Evolutionary conservation across 352 stramenopile genomes (phyloP), one percentile per base, ranked within the genome.

Genomic region (Albugo laibachii): DNA sequence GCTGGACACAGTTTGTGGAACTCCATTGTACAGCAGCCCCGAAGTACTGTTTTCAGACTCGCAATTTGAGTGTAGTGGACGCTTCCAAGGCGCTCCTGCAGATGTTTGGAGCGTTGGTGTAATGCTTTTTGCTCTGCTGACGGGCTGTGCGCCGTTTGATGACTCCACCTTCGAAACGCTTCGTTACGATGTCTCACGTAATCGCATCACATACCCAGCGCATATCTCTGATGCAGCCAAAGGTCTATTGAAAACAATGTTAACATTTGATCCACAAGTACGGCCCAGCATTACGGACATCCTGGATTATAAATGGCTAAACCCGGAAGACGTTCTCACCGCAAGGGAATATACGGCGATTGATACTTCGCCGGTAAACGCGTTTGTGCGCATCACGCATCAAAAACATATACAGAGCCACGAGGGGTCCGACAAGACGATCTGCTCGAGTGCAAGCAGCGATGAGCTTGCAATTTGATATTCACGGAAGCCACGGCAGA

Each of bases 91-190:
- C 15, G 70, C 59, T 11, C 76, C 73, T 12, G 73, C 73, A 5
- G 76, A 88, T 38, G 70, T 88, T 15, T 85, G 76, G 76, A 83
- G 76, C 45, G 49, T 82, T 18, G 72, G 69, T 41, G 68, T 88
- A 41, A 56, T 88, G 16, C 79, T 88, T 53, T 88, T 85, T 47
- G 76, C 72, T 18, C 60, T 88, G 15, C 53, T 85, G 18, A 88
- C 72, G 43, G 76, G 76, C 50, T 88, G 76, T 35, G 72, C 76
- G 24, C 76, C 72, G 41, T 88, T 82, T 31, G 70, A 88, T 52
- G 76, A 85, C 61, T 83, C 70, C 43, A 67, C 66, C 38, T 85
- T 85, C 48, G 46, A 71, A 13, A 50, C 55, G n/a, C 55, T 88
- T 42, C 71, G 73, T 16, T 55, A 66, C 38, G 72, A 84, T 50